These are phyloP conservation scores for Cyphellophora europaea DNA, from an alignment of 2,329 filamentous ascomycete species.

Conservation along the genomic window DNA sequence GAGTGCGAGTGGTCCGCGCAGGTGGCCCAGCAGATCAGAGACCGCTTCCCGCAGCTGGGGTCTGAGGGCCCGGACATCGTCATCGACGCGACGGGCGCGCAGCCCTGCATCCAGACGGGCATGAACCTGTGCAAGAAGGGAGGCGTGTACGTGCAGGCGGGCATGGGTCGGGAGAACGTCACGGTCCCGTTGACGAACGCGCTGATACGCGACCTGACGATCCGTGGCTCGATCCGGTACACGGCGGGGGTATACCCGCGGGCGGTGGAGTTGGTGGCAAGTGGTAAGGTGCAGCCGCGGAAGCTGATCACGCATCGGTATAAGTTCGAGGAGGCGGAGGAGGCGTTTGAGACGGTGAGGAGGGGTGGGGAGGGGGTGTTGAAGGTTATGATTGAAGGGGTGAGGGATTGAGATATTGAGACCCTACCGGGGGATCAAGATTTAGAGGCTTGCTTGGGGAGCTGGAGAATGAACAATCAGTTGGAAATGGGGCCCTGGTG, in stretches of 20 bases:
- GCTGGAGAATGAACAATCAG: slow-evolving; percentile 11
- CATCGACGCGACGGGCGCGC: slow-evolving; percentile 72
- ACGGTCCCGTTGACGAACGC: slow-evolving; percentile 85
- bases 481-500: too few species aligned
- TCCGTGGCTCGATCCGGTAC: slow-evolving; percentile 84
- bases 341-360: slow-evolving; percentile 72
- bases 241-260: slow-evolving; percentile 78
- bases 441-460: slow-evolving; percentile 39
- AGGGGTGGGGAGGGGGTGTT: too few species aligned
- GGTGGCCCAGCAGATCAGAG: slow-evolving; percentile 55
- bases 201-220: slow-evolving; percentile 79
- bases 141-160: slow-evolving; percentile 73
- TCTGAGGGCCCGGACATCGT: slow-evolving; percentile 66
- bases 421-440: slow-evolving; percentile 70
- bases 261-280: slow-evolving; percentile 66
- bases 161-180: slow-evolving; percentile 84
- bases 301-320: slow-evolving; percentile 70
- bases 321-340: slow-evolving; percentile 70
- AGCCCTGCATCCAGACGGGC: slow-evolving; percentile 65
- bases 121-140: slow-evolving; percentile 63
- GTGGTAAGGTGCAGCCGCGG: slow-evolving; percentile 64
- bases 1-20: slow-evolving; percentile 60
- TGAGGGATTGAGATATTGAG: too few species aligned
- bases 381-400: too few species aligned
- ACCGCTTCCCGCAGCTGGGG: slow-evolving; percentile 48